phyloP scores from a whole-genome alignment of 345 rosid species.

The Camelina sativa region DNA sequence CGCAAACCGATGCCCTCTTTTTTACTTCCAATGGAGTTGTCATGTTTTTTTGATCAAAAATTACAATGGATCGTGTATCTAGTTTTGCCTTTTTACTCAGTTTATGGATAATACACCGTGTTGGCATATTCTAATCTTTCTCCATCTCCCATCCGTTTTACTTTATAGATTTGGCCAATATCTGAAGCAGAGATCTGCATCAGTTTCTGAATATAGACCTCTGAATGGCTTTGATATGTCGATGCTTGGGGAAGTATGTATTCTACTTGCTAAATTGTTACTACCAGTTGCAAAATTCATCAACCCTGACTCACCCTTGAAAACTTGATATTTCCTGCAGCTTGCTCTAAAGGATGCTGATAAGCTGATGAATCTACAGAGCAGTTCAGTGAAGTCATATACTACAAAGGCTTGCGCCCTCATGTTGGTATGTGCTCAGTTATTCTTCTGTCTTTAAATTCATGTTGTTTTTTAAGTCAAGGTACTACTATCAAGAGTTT shows the following conservation, averaged over 20 bases:
- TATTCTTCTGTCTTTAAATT: not conserved
- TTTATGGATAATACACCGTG: conserved; percentile 14
- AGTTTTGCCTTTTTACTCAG: not conserved
- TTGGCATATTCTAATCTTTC: conserved; percentile 35
- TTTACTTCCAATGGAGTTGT: conserved; percentile 19
- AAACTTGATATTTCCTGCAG: conserved; percentile 50
- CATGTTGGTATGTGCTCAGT: conserved; percentile 59
- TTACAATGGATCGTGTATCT: conserved; percentile 10
- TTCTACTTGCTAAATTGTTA: conserved; percentile 28
- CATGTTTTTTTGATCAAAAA: not conserved
- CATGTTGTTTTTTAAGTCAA: not conserved
- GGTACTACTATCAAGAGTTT: conserved; percentile 28
- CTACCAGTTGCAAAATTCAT: conserved; percentile 9
- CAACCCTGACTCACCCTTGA: conserved; percentile 17
- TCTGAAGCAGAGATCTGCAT: conserved; percentile 71
- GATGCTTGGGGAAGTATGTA: conserved; percentile 88
- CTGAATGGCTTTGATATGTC: conserved; percentile 90
- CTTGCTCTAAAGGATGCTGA: conserved; percentile 96
- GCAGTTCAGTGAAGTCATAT: conserved; percentile 59
- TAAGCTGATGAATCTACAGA: conserved; percentile 62
- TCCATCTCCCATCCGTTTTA: not conserved
- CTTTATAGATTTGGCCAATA: conserved; percentile 72
- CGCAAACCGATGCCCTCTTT: not conserved
- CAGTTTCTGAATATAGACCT: conserved; percentile 73
- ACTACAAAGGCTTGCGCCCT: conserved; percentile 73